These are phyloP conservation scores for Fusarium sp. DNA, from an alignment of 2,329 filamentous ascomycete genomes.

Conservation along the genomic window DNA sequence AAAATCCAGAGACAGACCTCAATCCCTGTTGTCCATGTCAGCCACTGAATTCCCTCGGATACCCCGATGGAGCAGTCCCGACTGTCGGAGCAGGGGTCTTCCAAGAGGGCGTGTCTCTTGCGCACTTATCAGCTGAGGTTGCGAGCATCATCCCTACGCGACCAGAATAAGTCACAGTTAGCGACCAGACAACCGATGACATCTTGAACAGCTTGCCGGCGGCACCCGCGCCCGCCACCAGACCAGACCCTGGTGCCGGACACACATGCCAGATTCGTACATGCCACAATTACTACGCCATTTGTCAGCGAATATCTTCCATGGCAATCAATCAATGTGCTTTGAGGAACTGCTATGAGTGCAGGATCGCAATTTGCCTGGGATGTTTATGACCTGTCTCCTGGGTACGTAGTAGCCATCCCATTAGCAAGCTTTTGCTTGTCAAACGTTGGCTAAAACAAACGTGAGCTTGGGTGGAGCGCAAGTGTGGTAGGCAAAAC, in stretches of 20 bases:
- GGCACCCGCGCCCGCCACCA: slow-evolving; percentile 37
- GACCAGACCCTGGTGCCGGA: slow-evolving; percentile 24
- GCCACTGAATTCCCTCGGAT: slow-evolving; percentile 35
- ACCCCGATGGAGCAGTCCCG: slow-evolving; percentile 43
- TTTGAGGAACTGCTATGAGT: slow-evolving; percentile 5
- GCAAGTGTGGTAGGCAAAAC: slow-evolving; percentile 11
- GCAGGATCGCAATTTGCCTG: not conserved
- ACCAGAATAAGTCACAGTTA: slow-evolving; percentile 29
- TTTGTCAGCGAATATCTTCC: slow-evolving; percentile 37
- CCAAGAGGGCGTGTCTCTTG: slow-evolving; percentile 35
- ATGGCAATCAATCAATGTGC: slow-evolving; percentile 7
- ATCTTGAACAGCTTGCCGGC: slow-evolving; percentile 34
- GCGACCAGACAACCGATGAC: slow-evolving; percentile 31
- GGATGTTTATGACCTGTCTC: slow-evolving; percentile 18
- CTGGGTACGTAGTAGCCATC: not conserved
- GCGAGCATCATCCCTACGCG: slow-evolving; percentile 37
- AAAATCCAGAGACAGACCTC: slow-evolving; percentile 6
- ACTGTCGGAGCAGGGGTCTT: slow-evolving; percentile 36
- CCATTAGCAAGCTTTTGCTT: slow-evolving; percentile 7
- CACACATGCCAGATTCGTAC: slow-evolving; percentile 38
- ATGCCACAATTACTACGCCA: slow-evolving; percentile 29
- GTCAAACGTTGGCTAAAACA: slow-evolving; percentile 6
- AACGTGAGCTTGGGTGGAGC: slow-evolving; percentile 18
- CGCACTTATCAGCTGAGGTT: slow-evolving; percentile 36
- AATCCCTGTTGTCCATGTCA: slow-evolving; percentile 31